phyloP scores from a whole-genome alignment of 805 yeast genomes.

The Sugiyamaella smithiae region DNA sequence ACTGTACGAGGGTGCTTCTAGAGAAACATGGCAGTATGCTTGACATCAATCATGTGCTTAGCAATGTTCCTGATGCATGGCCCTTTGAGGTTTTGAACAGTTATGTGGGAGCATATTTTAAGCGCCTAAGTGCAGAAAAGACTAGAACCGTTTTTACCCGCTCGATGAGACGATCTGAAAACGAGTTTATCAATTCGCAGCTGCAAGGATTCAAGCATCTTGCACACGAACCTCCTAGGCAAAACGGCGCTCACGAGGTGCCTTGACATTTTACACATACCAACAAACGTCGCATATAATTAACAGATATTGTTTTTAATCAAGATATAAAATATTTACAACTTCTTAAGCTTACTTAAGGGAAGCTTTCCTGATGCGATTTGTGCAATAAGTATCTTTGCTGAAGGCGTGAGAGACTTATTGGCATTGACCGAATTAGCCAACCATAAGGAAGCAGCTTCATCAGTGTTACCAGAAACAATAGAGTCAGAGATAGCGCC shows the following conservation, averaged over 20 bases:
- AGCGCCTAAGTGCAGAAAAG: conserved; percentile 17
- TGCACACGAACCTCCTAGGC: no score
- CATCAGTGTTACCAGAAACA: neutral
- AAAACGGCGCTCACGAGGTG: no score
- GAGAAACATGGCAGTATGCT: conserved; percentile 30
- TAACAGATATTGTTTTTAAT: neutral
- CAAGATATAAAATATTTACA: conserved; percentile 8
- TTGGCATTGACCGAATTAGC: conserved; percentile 19
- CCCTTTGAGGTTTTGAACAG: conserved; percentile 31
- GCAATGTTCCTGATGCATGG: conserved; percentile 32
- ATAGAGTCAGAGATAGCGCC: conserved; percentile 6
- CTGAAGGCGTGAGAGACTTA: conserved; percentile 10
- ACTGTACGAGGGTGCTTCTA: conserved; percentile 28
- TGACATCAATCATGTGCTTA: conserved; percentile 30
- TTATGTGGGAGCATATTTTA: conserved; percentile 23
- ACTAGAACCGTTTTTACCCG: conserved; percentile 20
- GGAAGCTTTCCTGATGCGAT: conserved; percentile 22
- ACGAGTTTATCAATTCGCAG: conserved; percentile 16
- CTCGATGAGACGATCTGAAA: conserved; percentile 24
- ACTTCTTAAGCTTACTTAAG: conserved; percentile 16
- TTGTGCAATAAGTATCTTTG: conserved; percentile 14
- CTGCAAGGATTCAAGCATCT: conserved; percentile 7
- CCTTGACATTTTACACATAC: no score
- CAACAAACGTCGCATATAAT: no score
- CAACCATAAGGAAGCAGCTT: conserved; percentile 3